Conservation (phyloP, 2,329 filamentous ascomycete genomes). For the Simplicillium sp. region DNA sequence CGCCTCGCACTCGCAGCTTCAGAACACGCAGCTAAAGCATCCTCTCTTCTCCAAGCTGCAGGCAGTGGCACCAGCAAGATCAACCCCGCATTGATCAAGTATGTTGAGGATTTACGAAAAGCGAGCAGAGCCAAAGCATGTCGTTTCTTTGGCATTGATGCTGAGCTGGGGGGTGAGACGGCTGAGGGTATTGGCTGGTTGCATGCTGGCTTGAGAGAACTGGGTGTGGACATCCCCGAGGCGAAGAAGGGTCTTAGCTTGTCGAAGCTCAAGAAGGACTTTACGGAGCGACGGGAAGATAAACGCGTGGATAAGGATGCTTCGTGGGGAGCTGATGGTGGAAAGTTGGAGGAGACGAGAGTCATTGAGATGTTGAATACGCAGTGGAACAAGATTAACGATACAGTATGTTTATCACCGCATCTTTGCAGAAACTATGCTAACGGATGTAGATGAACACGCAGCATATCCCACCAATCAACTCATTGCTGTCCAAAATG, state of each 20-base stretch:
- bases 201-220: constrained; percentile 62
- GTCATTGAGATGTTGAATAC: constrained; percentile 78
- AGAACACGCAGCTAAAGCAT: constrained; percentile 73
- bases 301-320: constrained; percentile 64
- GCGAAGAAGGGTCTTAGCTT: constrained; percentile 47
- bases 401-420: constrained; percentile 53
- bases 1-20: constrained; percentile 79
- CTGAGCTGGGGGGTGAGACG: constrained; percentile 71
- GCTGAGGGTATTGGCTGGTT: constrained; percentile 86
- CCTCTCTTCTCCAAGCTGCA: constrained; percentile 35
- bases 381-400: constrained; percentile 90
- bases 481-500: constrained; percentile 65
- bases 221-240: constrained; percentile 52
- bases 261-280: constrained; percentile 61
- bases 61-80: constrained; percentile 37
- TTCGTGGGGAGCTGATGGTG: constrained; percentile 74
- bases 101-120: constrained; percentile 64
- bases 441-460: constrained; percentile 56
- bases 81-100: constrained; percentile 58
- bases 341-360: constrained; percentile 72
- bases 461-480: constrained; percentile 63
- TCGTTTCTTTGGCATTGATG: constrained; percentile 83
- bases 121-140: constrained; percentile 78
- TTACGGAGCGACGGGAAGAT: constrained; percentile 71
- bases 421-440: constrained; percentile 1